phyloP scores from a whole-genome alignment of 2,329 filamentous ascomycete genomes.

The Endocalyx cinctus region DNA sequence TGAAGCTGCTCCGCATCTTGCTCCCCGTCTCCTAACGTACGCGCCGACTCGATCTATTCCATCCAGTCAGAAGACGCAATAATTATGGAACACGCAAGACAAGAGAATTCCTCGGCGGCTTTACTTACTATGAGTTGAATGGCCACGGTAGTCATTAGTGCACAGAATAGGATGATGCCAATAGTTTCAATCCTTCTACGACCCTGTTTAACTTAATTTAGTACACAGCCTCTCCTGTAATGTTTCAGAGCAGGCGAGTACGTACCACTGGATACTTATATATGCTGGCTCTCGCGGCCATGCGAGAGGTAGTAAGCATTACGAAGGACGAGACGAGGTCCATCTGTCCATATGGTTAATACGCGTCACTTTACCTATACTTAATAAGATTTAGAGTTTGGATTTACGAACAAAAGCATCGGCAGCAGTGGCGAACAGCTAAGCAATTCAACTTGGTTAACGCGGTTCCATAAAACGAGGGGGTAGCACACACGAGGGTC shows the following conservation, averaged over 20 bases:
- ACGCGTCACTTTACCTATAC: slow-evolving; percentile 12
- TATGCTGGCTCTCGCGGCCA: slow-evolving; percentile 55
- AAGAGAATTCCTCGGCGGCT: too few species aligned
- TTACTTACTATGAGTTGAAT: slow-evolving; percentile 53
- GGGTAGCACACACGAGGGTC: slow-evolving; percentile 13
- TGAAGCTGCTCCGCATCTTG: slow-evolving; percentile 40
- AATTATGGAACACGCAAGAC: slow-evolving; percentile 7
- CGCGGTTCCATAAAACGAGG: slow-evolving; percentile 2
- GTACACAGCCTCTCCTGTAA: too few species aligned
- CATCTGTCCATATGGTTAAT: slow-evolving; percentile 36
- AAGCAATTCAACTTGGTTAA: slow-evolving; percentile 17
- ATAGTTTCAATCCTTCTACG: slow-evolving; percentile 60
- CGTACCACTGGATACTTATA: slow-evolving; percentile 57
- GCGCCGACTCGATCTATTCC: slow-evolving; percentile 48
- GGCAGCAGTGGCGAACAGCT: slow-evolving; percentile 60
- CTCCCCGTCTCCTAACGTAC: slow-evolving; percentile 41
- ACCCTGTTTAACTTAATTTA: too few species aligned
- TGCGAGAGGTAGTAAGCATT: slow-evolving; percentile 55
- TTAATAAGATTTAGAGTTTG: too few species aligned
- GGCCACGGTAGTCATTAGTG: slow-evolving; percentile 62
- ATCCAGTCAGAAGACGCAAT: slow-evolving; percentile 14
- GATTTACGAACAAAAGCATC: slow-evolving; percentile 51
- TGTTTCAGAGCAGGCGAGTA: too few species aligned
- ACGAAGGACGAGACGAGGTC: slow-evolving; percentile 61
- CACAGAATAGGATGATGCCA: slow-evolving; percentile 62